A percentile compares a stretch with the other conserved stretches of the same genome.
These are phyloP conservation scores for Salmacisia buchloeana DNA, from an alignment of 1,284 basidiomycete genomes.

Conservation along the genomic window DNA sequence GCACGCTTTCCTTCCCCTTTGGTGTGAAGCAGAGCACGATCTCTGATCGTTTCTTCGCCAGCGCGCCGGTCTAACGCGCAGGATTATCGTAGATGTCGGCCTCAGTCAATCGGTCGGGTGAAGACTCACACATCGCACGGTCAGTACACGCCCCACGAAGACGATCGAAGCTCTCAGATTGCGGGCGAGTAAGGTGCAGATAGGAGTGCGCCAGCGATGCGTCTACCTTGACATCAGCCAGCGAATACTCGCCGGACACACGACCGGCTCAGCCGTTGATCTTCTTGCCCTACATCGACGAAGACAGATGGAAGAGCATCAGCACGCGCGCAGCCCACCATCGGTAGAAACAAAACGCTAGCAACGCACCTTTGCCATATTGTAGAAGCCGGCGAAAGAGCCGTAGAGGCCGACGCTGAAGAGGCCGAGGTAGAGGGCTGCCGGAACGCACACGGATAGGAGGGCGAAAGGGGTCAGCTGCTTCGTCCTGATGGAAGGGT, in stretches of 20 bases:
- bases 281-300: background rate
- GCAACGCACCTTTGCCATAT: slow-evolving; percentile 40
- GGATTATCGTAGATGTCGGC: no score
- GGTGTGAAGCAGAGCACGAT: background rate
- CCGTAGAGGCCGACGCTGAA: slow-evolving; percentile 44
- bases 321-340: background rate
- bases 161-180: no score
- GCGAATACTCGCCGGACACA: background rate
- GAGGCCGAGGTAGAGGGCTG: slow-evolving; percentile 34
- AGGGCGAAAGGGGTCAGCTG: background rate
- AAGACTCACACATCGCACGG: no score
- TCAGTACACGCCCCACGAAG: no score
- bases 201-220: no score
- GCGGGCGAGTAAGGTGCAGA: no score
- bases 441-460: background rate
- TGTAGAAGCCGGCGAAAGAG: slow-evolving; percentile 37
- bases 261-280: background rate
- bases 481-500: background rate
- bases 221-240: background rate
- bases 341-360: background rate
- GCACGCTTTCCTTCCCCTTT: background rate
- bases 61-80: background rate
- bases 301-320: background rate
- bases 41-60: background rate
- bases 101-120: no score